Evolutionary conservation across 148 eudicot genomes (phyloP), one percentile per base, ranked within the genome.

Genomic region (Rhododendron ovatum): DNA sequence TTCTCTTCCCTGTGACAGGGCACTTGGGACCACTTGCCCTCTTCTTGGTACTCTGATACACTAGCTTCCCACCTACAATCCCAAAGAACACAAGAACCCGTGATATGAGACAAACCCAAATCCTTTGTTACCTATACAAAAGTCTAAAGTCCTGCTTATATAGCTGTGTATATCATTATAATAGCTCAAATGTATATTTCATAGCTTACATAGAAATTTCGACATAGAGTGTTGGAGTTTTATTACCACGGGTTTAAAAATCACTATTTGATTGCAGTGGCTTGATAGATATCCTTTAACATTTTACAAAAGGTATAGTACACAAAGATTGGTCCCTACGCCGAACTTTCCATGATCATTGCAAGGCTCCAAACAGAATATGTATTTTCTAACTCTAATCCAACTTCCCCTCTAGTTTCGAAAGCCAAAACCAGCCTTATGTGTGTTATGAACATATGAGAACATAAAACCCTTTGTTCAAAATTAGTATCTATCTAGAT

Each of bases 1-100:
- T 94, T 88, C 97, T 92, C 89, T 93, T 94, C 77, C 97, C 95
- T 50, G 97, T 94, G 11, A 94, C 94, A 80, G 95, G 95, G 84
- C 97, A 94, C 75, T 94, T 94, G 1, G 97, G 97, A 47, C 97
- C 97, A 79, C 91, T 94, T 28, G 97, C 97, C 90, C 94, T 93
- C 94, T 94, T 94, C 93, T 94, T 94, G 3, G 95, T 93, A 43
- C 87, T 92, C 92, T 94, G 97, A 86, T 92, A 93, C 55, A 93
- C 93, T 28, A 92, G 84, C 86, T 84, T 90, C 24, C 97, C 95
- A 74, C 95, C 94, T 93, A 74, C 6, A 78, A 9, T 85, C 15
- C 79, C 37, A 63, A 83, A 41, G 82, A 47, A 48, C 55, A 57
- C 30, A 45, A 45, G 10, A 41, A 88, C 37, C 53, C 22, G 65